phyloP scores from a whole-genome alignment of 2,329 filamentous ascomycete species.

The Botryosphaeria agaves region DNA sequence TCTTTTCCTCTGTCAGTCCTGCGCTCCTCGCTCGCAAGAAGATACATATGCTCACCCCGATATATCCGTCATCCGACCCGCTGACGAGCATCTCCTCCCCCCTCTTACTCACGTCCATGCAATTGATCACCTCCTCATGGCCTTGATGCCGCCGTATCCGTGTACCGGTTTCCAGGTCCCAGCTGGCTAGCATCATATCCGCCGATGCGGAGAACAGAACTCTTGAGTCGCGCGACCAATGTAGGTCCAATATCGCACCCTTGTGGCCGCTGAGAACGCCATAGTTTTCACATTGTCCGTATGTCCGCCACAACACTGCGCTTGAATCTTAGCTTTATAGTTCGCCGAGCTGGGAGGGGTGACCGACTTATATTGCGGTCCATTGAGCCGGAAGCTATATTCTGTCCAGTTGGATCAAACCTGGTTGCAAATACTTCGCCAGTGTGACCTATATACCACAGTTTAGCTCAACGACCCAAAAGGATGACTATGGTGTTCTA shows the following conservation, averaged over 20 bases:
- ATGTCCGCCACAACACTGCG: slow-evolving; percentile 85
- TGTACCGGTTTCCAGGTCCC: slow-evolving; percentile 84
- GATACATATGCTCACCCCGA: slow-evolving; percentile 40
- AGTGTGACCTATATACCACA: slow-evolving; percentile 34
- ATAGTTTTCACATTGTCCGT: slow-evolving; percentile 89
- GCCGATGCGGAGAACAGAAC: slow-evolving; percentile 85
- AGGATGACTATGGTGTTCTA: too few species aligned
- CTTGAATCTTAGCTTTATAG: slow-evolving; percentile 8
- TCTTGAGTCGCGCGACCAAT: slow-evolving; percentile 91
- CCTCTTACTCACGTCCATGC: slow-evolving; percentile 70
- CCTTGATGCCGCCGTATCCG: slow-evolving; percentile 84
- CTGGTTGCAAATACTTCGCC: slow-evolving; percentile 82
- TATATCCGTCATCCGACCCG: slow-evolving; percentile 82
- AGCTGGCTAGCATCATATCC: slow-evolving; percentile 83
- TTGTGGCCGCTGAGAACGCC: slow-evolving; percentile 77
- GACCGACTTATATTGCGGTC: slow-evolving; percentile 70
- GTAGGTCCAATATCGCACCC: slow-evolving; percentile 76
- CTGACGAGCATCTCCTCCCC: slow-evolving; percentile 84
- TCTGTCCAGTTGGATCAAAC: slow-evolving; percentile 75
- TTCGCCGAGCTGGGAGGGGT: slow-evolving; percentile 1
- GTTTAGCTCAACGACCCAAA: too few species aligned
- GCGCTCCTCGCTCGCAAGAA: background rate
- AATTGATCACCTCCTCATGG: slow-evolving; percentile 92
- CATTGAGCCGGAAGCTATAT: slow-evolving; percentile 91
- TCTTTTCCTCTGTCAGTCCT: slow-evolving; percentile 16